Base-by-base conservation (phyloP, 2,329 filamentous ascomycete species). In the Phialophora tarda region DNA sequence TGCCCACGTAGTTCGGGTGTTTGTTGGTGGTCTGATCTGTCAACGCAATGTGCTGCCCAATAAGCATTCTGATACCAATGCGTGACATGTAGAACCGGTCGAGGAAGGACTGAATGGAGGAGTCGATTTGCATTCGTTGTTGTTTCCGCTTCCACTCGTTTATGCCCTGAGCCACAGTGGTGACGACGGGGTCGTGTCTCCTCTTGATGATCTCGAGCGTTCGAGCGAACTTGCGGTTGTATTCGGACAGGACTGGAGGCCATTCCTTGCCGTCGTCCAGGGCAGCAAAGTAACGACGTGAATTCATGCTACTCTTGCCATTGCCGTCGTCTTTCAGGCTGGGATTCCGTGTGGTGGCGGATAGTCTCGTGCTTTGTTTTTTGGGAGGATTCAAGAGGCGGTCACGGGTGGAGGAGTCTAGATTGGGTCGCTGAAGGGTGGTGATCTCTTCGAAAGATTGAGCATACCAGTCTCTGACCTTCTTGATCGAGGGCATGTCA, bases 381-480 rank as follows among this genome's bases (percentile, higher is more conserved):
- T 79, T 81, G 63, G 78, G 77, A 34, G 79, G 78, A 63, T 78
- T 79, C 51, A 94, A 83, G n/a, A 98, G 84, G 59, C 92, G 87
- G 72, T 93, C 88, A 76, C 89, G 89, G 69, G 96, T 85, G 72
- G 96, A 91, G 75, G 85, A 85, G 66, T 86, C 86, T 44, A 98
- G 85, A 62, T 86, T 85, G 64, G 95, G 95, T 75, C 91, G 88
- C 67, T 91, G 87, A 5, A 99, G 84, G 63, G 87, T 88, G 72
- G 93, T 97, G 79, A 99, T 96, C 85, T 99, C 95, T 92, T 99
- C 95, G 76, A 99, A 99, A 59, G 95, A 99, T 82, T 99, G 95
- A 71, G 94, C 95, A 79, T 99, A 99, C 95, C 95, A 99, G 76
- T 98, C 93, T 78, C 93, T 91, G 72, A 99, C 95, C 75, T 90